Evolutionary conservation across 2,329 filamentous ascomycete genomes (phyloP).

Genomic region (Colletotrichum karsti): DNA sequence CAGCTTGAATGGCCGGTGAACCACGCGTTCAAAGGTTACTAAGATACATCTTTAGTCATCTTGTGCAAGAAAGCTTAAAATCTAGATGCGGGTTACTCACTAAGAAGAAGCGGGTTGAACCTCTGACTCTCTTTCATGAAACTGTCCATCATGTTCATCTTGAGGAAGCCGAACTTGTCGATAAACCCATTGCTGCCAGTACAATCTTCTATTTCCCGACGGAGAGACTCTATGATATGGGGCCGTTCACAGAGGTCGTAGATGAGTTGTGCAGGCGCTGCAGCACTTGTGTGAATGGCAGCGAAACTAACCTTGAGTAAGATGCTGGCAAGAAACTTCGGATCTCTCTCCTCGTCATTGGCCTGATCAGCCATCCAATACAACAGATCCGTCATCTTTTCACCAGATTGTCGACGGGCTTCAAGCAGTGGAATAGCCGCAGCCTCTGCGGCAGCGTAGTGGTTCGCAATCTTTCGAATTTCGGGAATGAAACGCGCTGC

Average conservation of each 20-base stretch:
- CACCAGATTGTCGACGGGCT: conserved; percentile 23
- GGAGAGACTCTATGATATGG: neutral
- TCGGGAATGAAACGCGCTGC: conserved; percentile 34
- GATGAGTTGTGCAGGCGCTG: conserved; percentile 35
- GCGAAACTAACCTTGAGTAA: conserved; percentile 38
- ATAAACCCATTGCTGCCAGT: neutral
- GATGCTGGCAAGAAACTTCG: conserved; percentile 35
- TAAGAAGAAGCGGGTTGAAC: neutral
- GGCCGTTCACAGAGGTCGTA: conserved; percentile 35
- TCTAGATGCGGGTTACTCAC: neutral
- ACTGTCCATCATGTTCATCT: neutral
- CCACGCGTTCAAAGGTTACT: neutral
- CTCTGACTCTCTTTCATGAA: conserved; percentile 1
- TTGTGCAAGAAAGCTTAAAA: neutral
- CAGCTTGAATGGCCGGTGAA: neutral
- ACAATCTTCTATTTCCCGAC: neutral
- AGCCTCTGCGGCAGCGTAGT: conserved; percentile 32
- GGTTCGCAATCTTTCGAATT: conserved; percentile 36
- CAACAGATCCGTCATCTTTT: conserved; percentile 33
- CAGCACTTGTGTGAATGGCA: conserved; percentile 38
- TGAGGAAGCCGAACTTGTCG: neutral
- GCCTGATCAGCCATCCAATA: conserved; percentile 32
- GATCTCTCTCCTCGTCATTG: conserved; percentile 25
- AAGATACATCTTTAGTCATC: neutral
- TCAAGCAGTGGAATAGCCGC: conserved; percentile 36